Percentiles rank a stretch among this genome's conserved stretches.
Conservation (phyloP, 305 asterid genomes). For the Nicotiana rustica region DNA sequence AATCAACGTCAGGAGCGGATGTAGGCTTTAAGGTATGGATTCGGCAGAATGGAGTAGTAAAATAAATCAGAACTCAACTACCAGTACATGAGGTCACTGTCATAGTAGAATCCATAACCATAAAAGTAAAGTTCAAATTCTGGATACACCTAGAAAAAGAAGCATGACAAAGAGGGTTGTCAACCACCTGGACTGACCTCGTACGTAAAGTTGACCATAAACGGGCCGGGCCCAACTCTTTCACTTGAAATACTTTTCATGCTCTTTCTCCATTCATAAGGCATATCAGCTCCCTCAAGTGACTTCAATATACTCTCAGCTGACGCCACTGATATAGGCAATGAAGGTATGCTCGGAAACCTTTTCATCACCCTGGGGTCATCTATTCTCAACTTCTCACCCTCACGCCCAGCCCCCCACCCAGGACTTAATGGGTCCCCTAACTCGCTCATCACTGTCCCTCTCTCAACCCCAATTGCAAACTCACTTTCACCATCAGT, state of each 20-base stretch:
- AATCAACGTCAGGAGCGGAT: background rate
- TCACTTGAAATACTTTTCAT: slow-evolving; percentile 41
- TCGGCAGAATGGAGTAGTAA: too few relatives aligned
- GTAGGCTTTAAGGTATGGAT: too few relatives aligned
- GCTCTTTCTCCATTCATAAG: slow-evolving; percentile 62
- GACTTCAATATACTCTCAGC: slow-evolving; percentile 66
- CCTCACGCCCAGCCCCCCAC: slow-evolving; percentile 81
- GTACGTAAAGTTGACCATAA: slow-evolving; percentile 72
- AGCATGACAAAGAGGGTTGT: slow-evolving; percentile 5
- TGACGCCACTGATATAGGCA: slow-evolving; percentile 77
- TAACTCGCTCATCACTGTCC: slow-evolving; percentile 83
- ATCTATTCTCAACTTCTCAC: slow-evolving; percentile 61
- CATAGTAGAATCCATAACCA: too few relatives aligned
- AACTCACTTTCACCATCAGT: slow-evolving; percentile 55
- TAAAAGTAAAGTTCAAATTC: too few relatives aligned
- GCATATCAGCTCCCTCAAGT: slow-evolving; percentile 61
- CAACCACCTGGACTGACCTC: slow-evolving; percentile 52
- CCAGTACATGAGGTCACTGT: too few relatives aligned
- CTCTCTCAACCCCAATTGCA: slow-evolving; percentile 73
- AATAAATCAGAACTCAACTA: too few relatives aligned
- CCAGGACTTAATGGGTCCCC: slow-evolving; percentile 98
- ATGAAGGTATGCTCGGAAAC: slow-evolving; percentile 77
- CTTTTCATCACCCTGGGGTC: slow-evolving; percentile 60
- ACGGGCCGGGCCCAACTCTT: slow-evolving; percentile 85
- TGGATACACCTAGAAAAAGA: background rate